Base-by-base conservation (phyloP, 371 early-diverging fungal genomes). In the Nosema muscidifuracis region DNA sequence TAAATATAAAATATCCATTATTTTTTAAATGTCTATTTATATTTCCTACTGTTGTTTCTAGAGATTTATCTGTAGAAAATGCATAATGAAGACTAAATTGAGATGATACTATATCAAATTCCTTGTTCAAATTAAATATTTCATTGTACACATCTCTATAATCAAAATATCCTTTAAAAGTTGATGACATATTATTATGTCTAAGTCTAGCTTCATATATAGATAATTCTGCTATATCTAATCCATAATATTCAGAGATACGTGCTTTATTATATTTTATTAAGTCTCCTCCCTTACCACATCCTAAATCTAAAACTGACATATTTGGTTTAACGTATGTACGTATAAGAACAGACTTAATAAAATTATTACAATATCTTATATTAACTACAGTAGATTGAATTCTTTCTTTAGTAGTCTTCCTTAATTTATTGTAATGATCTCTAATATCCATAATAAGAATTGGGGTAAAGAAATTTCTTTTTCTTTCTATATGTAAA, bases 251-350 rank as follows among this genome's bases (percentile, higher is more conserved):
- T 10, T 72, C 28, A 44, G 26, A 44, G 31, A 80, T 15, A 61
- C 50, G 43, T 56, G 86, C 85, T 77, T 88, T 87, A n/a, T 85
- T 78, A 15, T 85, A 94, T 77, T 97, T 99, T 38, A 85, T 80
- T 63, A 99, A 81, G 83, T 99, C 97, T n/a, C 97, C 97, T 24
- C 99, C 98, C 84, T 96, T 95, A 3, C 98, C 98, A 79, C 94
- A 94, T 2, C 93, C 93, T 73, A 97, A 83, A 82, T 97, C 97
- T 60, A 99, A 85, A 44, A 83, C 76, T 12, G 36, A n/a, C 28
- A 63, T 74, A 18, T 60, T 60, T 20, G 15, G 26, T 58, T 50
- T 28, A 10, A 65, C 28, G 57, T 77, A 80, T 36, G 57, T 42
- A 16, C 76, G 44, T 51, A 83, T 73, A n/a, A 84, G 44, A 40